Base-by-base conservation (phyloP, 2,329 filamentous ascomycete genomes). In the Fusarium albidum region DNA sequence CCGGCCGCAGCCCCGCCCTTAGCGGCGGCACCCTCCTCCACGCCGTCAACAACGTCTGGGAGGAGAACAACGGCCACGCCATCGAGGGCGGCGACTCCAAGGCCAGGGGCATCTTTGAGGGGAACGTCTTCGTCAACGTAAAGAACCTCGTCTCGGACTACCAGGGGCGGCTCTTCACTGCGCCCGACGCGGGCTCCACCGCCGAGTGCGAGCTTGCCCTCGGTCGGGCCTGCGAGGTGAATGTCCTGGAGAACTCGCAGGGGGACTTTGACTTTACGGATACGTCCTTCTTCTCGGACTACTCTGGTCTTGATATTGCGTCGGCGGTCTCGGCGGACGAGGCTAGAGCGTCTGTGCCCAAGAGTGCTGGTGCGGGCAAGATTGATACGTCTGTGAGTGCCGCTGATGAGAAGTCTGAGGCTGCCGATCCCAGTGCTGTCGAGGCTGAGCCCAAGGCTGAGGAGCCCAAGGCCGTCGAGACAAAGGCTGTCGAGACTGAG, bases 41-140 rank as follows among this genome's bases (percentile, higher is more conserved):
- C 70, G 79, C 79, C 26, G 80, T 83, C 66, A 85, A 85, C 79
- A 85, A 85, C 75, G 82, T 83, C 77, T 84, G 76, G 73, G 76
- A 81, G 65, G 74, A 78, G 64, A 80, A 78, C 69, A 66, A 69
- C 14, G 79, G 79, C 35, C 83, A 86, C 69, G 80, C 81, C 10
- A 83, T 85, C 64, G 83, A 83, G 67, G 66, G 76, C 38, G 72
- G 71, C 34, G 29, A 65, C 8, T 75, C 74, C 25, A 72, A 64
- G 40, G 71, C 72, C 55, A 4, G 21, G 21, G 75, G 82, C 29
- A 71, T 85, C 25, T 77, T 78, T 3, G 82, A 85, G 69, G 82
- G 82, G 26, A 84, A 82, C 59, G 73, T 80, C 28, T 85, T 84
- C 74, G 76, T 82, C 68, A 79, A 81, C 59, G 76, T 85, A 42